Percentiles rank a stretch among this genome's conserved stretches.
phyloP scores from a whole-genome alignment of 148 eudicot species.

The Silene uniflora region DNA sequence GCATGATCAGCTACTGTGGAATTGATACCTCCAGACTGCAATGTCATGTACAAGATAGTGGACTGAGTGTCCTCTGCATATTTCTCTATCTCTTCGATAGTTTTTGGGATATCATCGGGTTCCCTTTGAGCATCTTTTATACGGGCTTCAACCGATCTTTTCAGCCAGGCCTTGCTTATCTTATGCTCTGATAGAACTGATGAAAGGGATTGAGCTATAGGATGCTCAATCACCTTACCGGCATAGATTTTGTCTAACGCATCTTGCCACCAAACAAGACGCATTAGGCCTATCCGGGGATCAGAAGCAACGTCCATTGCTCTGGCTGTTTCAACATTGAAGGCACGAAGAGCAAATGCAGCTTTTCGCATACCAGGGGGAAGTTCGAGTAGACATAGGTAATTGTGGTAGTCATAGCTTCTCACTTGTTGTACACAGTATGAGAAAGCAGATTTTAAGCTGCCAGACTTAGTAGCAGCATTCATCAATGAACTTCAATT shows the following conservation, averaged over 20 bases:
- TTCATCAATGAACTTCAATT: conserved; percentile 34
- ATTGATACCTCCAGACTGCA: conserved; percentile 75
- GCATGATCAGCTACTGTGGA: conserved; percentile 95
- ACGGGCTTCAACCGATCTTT: conserved; percentile 80
- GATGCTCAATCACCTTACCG: conserved; percentile 75
- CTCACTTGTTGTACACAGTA: conserved; percentile 93
- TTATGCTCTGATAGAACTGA: conserved; percentile 58
- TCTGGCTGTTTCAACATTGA: conserved; percentile 85
- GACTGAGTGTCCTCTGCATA: conserved; percentile 83
- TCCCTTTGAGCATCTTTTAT: conserved; percentile 80
- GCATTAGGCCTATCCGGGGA: conserved; percentile 94
- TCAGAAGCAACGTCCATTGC: conserved; percentile 97
- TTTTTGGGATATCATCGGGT: conserved; percentile 46
- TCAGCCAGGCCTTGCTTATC: conserved; percentile 75
- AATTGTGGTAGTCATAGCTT: conserved; percentile 87
- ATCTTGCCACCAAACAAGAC: conserved; percentile 95
- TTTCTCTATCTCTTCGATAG: conserved; percentile 58
- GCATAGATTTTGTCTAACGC: conserved; percentile 70
- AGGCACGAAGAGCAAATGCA: conserved; percentile 94
- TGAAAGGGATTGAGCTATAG: conserved; percentile 77
- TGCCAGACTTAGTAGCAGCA: conserved; percentile 50
- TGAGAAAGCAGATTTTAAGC: conserved; percentile 67
- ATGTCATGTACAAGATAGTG: conserved; percentile 68
- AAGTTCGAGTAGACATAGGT: conserved; percentile 91
- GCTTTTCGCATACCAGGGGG: conserved; percentile 79